Conservation (phyloP, 441 rosid species). For the Pelargonium myrrhifolium region DNA sequence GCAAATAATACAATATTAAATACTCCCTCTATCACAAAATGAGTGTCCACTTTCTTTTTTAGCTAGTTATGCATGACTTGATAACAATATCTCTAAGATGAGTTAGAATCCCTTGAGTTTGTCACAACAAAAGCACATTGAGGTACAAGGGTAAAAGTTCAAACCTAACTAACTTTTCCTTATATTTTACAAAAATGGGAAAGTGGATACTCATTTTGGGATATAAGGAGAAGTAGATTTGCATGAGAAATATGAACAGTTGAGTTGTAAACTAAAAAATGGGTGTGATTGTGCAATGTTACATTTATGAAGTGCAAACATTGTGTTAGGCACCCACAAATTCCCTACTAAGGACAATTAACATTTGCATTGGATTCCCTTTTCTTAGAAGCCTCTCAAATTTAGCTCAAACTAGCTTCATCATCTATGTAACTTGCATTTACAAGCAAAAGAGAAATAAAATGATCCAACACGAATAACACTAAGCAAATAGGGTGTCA, state of each 20-base stretch:
- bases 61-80: too few relatives aligned
- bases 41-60: too few relatives aligned
- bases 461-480: neutral
- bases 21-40: neutral
- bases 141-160: too few relatives aligned
- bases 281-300: too few relatives aligned
- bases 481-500: neutral
- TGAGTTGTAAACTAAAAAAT: too few relatives aligned
- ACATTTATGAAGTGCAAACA: too few relatives aligned
- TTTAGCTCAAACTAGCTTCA: neutral
- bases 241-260: neutral
- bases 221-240: neutral
- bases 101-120: too few relatives aligned
- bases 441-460: neutral
- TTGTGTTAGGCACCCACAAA: neutral
- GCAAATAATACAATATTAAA: neutral
- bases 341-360: neutral
- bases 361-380: neutral
- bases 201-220: too few relatives aligned
- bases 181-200: too few relatives aligned
- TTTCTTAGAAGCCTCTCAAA: neutral
- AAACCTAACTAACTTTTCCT: too few relatives aligned
- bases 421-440: neutral
- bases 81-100: too few relatives aligned
- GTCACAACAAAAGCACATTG: too few relatives aligned